Conservation (phyloP, 148 eudicot species). For the Gaultheria prostrata region DNA sequence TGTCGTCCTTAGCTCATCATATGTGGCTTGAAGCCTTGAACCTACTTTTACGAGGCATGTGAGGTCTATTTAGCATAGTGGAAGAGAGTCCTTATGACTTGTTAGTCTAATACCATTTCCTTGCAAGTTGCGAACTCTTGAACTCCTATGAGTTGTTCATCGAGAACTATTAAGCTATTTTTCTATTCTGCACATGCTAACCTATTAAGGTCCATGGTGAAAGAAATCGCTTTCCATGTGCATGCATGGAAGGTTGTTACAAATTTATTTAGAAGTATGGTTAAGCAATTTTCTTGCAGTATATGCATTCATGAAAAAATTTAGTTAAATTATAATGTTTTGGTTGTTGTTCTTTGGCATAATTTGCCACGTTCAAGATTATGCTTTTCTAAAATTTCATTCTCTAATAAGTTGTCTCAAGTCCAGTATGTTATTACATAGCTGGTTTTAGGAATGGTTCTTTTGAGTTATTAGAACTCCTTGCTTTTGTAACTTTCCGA, state of each 20-base stretch:
- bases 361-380: background rate
- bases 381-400: background rate
- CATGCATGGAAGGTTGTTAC: background rate
- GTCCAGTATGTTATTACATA: background rate
- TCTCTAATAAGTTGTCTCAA: background rate
- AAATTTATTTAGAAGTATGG: background rate
- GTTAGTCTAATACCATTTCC: background rate
- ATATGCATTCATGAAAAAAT: background rate
- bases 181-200: background rate
- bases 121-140: background rate
- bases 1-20: background rate
- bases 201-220: background rate
- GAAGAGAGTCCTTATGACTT: background rate
- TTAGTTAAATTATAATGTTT: background rate
- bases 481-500: background rate
- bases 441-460: background rate
- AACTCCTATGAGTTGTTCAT: background rate
- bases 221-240: background rate
- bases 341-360: background rate
- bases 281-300: background rate
- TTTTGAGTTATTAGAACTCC: constrained; percentile 1
- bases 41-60: background rate
- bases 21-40: background rate
- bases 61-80: background rate
- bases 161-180: background rate